A percentile compares a stretch with the other conserved stretches of the same genome.
These are phyloP conservation scores for Coelastrella sp. DNA, from an alignment of 139 green algal species.

Conservation along the genomic window DNA sequence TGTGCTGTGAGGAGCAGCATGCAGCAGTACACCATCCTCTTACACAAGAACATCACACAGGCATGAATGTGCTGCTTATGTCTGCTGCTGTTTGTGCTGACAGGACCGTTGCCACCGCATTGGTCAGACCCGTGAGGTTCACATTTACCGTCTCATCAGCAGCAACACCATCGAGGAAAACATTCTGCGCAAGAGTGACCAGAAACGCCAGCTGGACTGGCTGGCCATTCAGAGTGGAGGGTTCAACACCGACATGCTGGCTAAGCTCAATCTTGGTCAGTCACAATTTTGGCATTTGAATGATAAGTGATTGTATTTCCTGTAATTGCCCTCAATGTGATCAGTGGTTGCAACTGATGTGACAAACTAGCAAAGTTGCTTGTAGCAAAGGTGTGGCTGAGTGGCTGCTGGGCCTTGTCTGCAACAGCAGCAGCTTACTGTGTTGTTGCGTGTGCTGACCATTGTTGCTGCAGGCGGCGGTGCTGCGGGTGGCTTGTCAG, in stretches of 20 bases:
- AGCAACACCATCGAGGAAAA: conserved; percentile 79
- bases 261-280: conserved; percentile 57
- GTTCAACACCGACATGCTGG: conserved; percentile 90
- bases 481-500: conserved; percentile 16
- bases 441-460: neutral
- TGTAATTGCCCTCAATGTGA: neutral
- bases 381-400: too few relatives aligned
- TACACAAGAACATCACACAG: neutral
- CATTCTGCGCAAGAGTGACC: conserved; percentile 96
- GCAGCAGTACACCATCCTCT: too few relatives aligned
- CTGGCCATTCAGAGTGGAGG: conserved; percentile 95
- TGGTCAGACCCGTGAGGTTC: conserved; percentile 95
- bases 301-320: neutral
- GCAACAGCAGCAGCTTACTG: neutral
- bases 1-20: too few relatives aligned
- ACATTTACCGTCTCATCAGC: conserved; percentile 98
- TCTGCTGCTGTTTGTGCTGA: neutral
- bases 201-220: conserved; percentile 96
- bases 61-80: neutral
- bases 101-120: conserved; percentile 98
- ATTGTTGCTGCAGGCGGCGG: conserved; percentile 8
- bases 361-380: too few relatives aligned
- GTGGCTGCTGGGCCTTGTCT: too few relatives aligned
- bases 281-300: neutral
- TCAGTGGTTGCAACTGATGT: too few relatives aligned